Evolutionary conservation across 192 early-diverging fungal species (phyloP), one percentile per base, ranked within the genome.

Genomic region (Gamsiella multidivaricata): DNA sequence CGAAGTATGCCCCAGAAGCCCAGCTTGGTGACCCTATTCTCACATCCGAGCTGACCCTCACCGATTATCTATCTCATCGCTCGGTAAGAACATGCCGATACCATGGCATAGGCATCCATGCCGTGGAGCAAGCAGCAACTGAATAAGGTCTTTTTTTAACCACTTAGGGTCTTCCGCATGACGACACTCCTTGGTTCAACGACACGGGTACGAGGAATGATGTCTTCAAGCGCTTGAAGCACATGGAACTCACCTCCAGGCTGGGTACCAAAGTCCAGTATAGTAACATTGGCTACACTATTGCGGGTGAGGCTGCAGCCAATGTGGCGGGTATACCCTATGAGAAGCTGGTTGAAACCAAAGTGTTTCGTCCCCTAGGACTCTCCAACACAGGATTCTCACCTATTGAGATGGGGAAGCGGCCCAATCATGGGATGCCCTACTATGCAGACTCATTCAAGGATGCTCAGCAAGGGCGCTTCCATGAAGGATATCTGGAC

Each of bases 271-370:
- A 49, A 14, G 12, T 51, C 18, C 49, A 58, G 5, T 72, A 72
- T 37, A 58, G 25, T 32, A 72, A 64, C 54, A 57, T 50, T 37
- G 29, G 34, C 12, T 72, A 64, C 46, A 18, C 37, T 41, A 36
- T 72, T 39, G 70, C 61, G 0, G 70, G 70, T 4, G 70, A 72
- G 34, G 70, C 70, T 23, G 60, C 70, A 9, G 60, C 60, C 54
- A 72, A 64, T 29, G 70, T 64, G 0, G 70, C 60, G 3, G 54
- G 54, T 0, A 25, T 64, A 5, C 54, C 70, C 26, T 72, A 51
- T 32, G 36, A 57, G 31, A 32, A 72, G 1, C 29, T 72, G 9
- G 70, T 64, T 3, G 2, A 20, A 0, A 36, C 9, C 26, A 72
- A 64, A 23, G 39, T 72, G 8, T 26, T 72, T 26, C 8, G 26